phyloP scores from a whole-genome alignment of 495 filamentous ascomycete genomes.

The Aspergillus campestris region DNA sequence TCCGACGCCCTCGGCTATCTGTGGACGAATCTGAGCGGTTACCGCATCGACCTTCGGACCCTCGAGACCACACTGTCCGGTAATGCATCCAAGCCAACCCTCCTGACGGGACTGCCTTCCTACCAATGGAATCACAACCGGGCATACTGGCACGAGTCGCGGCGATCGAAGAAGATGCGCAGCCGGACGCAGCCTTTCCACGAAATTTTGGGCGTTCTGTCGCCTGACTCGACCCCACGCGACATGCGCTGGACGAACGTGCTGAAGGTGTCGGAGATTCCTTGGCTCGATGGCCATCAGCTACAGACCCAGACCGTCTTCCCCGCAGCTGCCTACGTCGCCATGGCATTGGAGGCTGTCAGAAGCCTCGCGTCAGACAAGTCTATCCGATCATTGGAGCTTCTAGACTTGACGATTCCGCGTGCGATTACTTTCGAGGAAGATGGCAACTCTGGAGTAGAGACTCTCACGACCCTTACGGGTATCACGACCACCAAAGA shows the following conservation, averaged over 20 bases:
- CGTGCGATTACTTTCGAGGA: constrained; percentile 46
- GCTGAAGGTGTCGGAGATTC: constrained; percentile 23
- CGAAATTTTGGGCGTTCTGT: constrained; percentile 22
- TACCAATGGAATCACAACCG: constrained; percentile 46
- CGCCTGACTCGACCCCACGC: constrained; percentile 9
- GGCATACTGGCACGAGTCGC: constrained; percentile 43
- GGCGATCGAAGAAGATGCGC: constrained; percentile 17
- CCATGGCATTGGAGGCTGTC: constrained; percentile 47
- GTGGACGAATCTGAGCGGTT: constrained; percentile 35
- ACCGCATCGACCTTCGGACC: constrained; percentile 9
- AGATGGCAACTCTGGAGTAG: constrained; percentile 20
- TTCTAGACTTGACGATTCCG: constrained; percentile 30
- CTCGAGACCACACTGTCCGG: constrained; percentile 1
- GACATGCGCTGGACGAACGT: constrained; percentile 30
- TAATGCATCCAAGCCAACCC: neutral
- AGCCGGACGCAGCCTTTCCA: constrained; percentile 10
- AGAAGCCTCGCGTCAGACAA: neutral
- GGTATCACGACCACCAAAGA: neutral
- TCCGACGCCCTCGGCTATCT: constrained; percentile 39
- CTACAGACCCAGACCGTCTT: constrained; percentile 41
- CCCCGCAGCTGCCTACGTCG: constrained; percentile 51
- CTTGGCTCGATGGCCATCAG: constrained; percentile 35
- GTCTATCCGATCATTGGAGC: constrained; percentile 20
- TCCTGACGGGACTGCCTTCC: constrained; percentile 33
- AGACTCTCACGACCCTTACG: constrained; percentile 29